Percentiles rank a stretch among this genome's conserved stretches.
Evolutionary conservation across 345 rosid genomes (phyloP).

Genomic region (Salix dunnii): DNA sequence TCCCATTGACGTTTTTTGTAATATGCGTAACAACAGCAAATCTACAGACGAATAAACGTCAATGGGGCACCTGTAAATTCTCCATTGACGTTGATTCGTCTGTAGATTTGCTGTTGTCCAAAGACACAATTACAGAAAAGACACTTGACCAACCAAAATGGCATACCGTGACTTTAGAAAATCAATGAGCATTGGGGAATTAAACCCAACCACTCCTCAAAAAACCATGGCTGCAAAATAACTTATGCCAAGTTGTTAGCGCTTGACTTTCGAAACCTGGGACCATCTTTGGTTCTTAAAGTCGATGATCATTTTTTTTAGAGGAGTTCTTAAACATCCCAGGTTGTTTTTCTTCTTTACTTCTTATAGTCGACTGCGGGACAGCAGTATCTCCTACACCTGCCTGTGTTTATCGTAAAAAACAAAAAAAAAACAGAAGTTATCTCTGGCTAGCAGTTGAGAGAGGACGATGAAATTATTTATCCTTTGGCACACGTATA

Average conservation of each 20-base stretch:
- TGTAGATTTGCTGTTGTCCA: background rate
- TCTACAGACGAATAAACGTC: too few relatives aligned
- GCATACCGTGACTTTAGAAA: background rate
- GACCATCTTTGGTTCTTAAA: too few relatives aligned
- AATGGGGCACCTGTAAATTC: too few relatives aligned
- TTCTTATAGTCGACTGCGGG: background rate
- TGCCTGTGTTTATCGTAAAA: background rate
- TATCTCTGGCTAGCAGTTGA: background rate
- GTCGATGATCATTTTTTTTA: too few relatives aligned
- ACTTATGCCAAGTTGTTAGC: too few relatives aligned
- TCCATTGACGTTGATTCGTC: background rate
- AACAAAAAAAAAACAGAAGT: background rate
- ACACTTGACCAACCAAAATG: conserved; percentile 1
- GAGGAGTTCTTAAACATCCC: too few relatives aligned
- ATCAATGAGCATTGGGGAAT: background rate
- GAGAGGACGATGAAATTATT: background rate
- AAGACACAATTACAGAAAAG: background rate
- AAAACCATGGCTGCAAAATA: background rate
- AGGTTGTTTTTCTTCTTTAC: too few relatives aligned
- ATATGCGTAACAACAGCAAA: too few relatives aligned
- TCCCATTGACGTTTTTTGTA: too few relatives aligned
- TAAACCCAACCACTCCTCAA: background rate
- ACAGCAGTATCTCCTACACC: background rate
- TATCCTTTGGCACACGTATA: background rate
- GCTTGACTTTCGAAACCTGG: too few relatives aligned